These are phyloP conservation scores for Russula virescens DNA, from an alignment of 768 basidiomycete genomes.

Conservation along the genomic window DNA sequence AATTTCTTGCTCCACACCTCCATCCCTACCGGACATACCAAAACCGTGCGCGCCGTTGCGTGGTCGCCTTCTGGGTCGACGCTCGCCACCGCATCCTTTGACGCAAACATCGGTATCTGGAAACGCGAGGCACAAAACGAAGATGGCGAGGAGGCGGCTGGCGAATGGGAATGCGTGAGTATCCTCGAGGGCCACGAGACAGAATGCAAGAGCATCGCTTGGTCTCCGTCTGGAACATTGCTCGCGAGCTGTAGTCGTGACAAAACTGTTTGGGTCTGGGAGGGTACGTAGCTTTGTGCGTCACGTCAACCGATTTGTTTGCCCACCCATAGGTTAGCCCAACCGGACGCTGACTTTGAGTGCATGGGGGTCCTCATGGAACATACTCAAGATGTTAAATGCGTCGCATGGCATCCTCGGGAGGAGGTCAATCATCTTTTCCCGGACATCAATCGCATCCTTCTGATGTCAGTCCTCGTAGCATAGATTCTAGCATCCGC, in stretches of 20 bases:
- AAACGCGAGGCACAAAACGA: conserved; percentile 54
- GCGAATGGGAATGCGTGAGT: conserved; percentile 84
- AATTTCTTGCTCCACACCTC: conserved; percentile 53
- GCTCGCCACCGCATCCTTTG: conserved; percentile 90
- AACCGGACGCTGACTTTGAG: conserved; percentile 86
- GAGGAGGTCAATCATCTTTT: conserved; percentile 59
- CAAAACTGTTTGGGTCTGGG: conserved; percentile 99
- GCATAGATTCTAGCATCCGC: conserved; percentile 88
- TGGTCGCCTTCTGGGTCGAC: conserved; percentile 87
- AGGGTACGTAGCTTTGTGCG: conserved; percentile 49
- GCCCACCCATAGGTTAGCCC: conserved; percentile 44
- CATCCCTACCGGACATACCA: conserved; percentile 79
- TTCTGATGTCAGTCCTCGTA: conserved; percentile 23
- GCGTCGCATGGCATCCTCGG: conserved; percentile 87
- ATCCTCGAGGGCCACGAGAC: conserved; percentile 92
- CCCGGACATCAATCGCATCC: neutral
- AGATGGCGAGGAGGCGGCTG: conserved; percentile 29
- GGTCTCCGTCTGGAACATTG: conserved; percentile 41
- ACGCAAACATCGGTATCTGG: conserved; percentile 89
- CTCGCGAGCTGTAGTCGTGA: conserved; percentile 95
- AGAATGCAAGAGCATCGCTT: conserved; percentile 47
- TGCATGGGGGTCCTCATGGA: conserved; percentile 94
- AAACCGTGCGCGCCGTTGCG: conserved; percentile 79
- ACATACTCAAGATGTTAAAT: conserved; percentile 94
- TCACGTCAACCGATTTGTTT: neutral